Evolutionary conservation across 495 filamentous ascomycete genomes (phyloP).

Genomic region (Haplographium delicatum): DNA sequence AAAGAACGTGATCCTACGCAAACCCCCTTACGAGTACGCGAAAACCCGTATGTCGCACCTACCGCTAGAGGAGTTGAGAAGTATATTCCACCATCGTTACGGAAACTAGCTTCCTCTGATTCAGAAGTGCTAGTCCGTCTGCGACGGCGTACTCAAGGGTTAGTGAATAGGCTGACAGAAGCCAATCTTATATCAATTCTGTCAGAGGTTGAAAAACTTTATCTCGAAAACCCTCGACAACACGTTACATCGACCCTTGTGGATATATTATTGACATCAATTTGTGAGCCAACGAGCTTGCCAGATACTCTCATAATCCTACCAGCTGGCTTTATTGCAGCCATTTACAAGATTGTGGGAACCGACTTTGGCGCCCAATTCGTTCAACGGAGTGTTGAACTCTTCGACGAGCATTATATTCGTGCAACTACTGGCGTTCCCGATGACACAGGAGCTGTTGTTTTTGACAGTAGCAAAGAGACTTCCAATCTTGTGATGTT

Average conservation of each 20-base stretch:
- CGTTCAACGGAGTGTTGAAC: constrained; percentile 68
- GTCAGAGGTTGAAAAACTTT: constrained; percentile 73
- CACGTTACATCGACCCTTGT: constrained; percentile 76
- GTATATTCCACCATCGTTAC: constrained; percentile 86
- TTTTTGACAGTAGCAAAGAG: constrained; percentile 51
- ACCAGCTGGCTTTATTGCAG: constrained; percentile 84
- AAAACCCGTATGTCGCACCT: constrained; percentile 50
- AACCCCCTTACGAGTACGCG: constrained; percentile 31
- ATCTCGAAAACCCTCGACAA: constrained; percentile 72
- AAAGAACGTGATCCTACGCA: constrained; percentile 3
- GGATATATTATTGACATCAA: constrained; percentile 64
- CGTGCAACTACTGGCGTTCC: constrained; percentile 37
- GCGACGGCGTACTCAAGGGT: constrained; percentile 74
- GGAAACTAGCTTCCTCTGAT: constrained; percentile 55
- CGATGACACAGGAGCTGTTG: constrained; percentile 35
- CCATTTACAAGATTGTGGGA: constrained; percentile 79
- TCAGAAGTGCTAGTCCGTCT: constrained; percentile 64
- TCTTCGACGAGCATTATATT: constrained; percentile 52
- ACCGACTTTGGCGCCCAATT: constrained; percentile 83
- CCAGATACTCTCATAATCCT: constrained; percentile 87
- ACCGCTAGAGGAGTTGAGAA: constrained; percentile 37
- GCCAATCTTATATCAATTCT: constrained; percentile 79
- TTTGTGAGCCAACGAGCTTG: constrained; percentile 70
- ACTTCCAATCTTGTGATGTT: constrained; percentile 75
- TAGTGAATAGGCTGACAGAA: constrained; percentile 89